Percentiles rank a stretch among this genome's conserved stretches.
Evolutionary conservation across 75 land plant genomes (phyloP).

Genomic region (Pinus taeda): DNA sequence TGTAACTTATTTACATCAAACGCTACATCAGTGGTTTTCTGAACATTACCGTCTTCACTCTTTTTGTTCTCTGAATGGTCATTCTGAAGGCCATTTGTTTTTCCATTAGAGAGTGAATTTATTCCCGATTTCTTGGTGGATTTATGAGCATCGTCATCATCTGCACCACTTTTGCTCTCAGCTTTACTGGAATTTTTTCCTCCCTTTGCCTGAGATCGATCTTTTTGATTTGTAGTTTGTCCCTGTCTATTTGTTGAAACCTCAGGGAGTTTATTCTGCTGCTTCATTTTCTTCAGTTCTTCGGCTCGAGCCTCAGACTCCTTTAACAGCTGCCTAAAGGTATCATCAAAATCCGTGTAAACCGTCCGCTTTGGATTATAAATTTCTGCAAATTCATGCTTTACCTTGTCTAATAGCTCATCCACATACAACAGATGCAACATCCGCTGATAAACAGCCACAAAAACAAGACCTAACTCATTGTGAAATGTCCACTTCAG

Average conservation of each 20-base stretch:
- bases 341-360: constrained; percentile 87
- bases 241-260: constrained; percentile 32
- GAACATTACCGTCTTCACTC: constrained; percentile 36
- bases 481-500: constrained; percentile 98
- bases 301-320: constrained; percentile 90
- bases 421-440: constrained; percentile 93
- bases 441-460: constrained; percentile 89
- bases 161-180: constrained; percentile 27
- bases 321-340: constrained; percentile 80
- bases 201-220: constrained; percentile 26
- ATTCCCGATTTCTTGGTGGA: constrained; percentile 13
- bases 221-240: constrained; percentile 17
- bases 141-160: constrained; percentile 47
- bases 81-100: constrained; percentile 5
- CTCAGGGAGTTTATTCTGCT: constrained; percentile 23
- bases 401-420: constrained; percentile 80
- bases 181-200: constrained; percentile 24
- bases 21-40: constrained; percentile 44
- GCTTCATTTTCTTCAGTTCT: constrained; percentile 62
- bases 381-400: constrained; percentile 67
- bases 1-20: constrained; percentile 95
- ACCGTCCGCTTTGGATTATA: constrained; percentile 67
- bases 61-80: constrained; percentile 21
- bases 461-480: constrained; percentile 94
- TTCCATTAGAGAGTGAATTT: constrained; percentile 28